Percentiles rank a stretch among this genome's conserved stretches.
Evolutionary conservation across 192 early-diverging fungal genomes (phyloP).

Genomic region (Jimgerdemannia flammicorona): DNA sequence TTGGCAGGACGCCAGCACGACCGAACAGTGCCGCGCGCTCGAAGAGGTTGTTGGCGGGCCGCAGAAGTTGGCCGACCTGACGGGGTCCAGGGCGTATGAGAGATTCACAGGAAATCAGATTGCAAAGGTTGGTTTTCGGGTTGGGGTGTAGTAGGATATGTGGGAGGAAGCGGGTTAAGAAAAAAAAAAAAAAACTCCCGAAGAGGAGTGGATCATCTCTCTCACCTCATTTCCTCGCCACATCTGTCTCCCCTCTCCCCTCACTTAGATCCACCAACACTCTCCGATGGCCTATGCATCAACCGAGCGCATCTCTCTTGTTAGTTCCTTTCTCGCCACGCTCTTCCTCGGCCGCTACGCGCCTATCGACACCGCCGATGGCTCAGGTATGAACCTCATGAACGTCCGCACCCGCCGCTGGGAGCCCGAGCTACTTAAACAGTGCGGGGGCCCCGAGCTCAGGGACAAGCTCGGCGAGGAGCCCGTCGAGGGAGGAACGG

Average conservation of each 20-base stretch:
- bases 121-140: constrained; percentile 45
- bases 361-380: constrained; percentile 69
- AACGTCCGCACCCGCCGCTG: constrained; percentile 57
- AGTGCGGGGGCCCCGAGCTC: constrained; percentile 34
- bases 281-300: constrained; percentile 28
- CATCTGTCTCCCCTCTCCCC: constrained; percentile 6
- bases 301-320: constrained; percentile 64
- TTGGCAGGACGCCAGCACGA: constrained; percentile 81
- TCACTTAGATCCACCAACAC: constrained; percentile 34
- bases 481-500: constrained; percentile 30
- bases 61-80: constrained; percentile 53
- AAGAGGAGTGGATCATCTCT: not conserved
- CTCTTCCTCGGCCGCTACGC: constrained; percentile 54
- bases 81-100: constrained; percentile 78
- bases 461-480: constrained; percentile 39
- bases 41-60: constrained; percentile 64
- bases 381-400: constrained; percentile 78
- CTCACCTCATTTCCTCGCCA: too few relatives aligned
- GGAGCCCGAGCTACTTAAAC: constrained; percentile 40
- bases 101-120: constrained; percentile 78
- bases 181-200: too few relatives aligned
- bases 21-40: constrained; percentile 53
- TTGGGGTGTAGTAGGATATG: too few relatives aligned
- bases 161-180: not conserved
- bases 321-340: constrained; percentile 68